phyloP scores from a whole-genome alignment of 2,329 filamentous ascomycete genomes.

The Fusarium equiseti region DNA sequence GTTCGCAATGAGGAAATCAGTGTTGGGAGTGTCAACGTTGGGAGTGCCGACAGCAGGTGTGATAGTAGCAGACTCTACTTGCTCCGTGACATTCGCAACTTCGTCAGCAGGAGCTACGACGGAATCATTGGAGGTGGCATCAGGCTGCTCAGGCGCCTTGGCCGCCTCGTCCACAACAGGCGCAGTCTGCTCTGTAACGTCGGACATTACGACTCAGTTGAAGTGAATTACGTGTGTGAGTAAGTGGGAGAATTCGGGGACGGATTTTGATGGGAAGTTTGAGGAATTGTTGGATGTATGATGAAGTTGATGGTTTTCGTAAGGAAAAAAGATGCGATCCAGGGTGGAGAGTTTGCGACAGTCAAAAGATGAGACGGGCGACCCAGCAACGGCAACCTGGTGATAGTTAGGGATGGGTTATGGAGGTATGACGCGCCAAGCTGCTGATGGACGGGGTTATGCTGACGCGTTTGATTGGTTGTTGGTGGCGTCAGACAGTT shows the following conservation, averaged over 20 bases:
- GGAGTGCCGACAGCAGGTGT: slow-evolving; percentile 32
- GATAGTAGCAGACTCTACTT: slow-evolving; percentile 37
- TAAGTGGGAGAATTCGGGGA: background rate
- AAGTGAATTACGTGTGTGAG: background rate
- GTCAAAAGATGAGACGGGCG: slow-evolving; percentile 22
- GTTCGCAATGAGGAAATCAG: slow-evolving; percentile 45
- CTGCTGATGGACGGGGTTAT: slow-evolving; percentile 4
- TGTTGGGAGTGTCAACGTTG: slow-evolving; percentile 38
- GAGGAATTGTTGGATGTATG: background rate
- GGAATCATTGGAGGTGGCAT: slow-evolving; percentile 7
- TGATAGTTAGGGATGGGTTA: slow-evolving; percentile 7
- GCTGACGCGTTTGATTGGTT: slow-evolving; percentile 35
- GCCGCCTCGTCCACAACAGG: slow-evolving; percentile 36
- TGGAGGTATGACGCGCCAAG: slow-evolving; percentile 39
- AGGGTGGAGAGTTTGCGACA: slow-evolving; percentile 43
- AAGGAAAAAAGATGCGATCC: slow-evolving; percentile 17
- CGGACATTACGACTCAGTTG: slow-evolving; percentile 45
- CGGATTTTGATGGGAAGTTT: slow-evolving; percentile 1
- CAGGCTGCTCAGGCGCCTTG: slow-evolving; percentile 26
- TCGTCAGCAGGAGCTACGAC: slow-evolving; percentile 18
- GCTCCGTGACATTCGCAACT: slow-evolving; percentile 26
- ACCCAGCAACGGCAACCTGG: slow-evolving; percentile 37
- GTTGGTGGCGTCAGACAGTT: background rate
- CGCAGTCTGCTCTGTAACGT: slow-evolving; percentile 47
- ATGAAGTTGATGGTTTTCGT: slow-evolving; percentile 17